phyloP scores from a whole-genome alignment of 805 yeast genomes.

The Lipomyces yamadae region DNA sequence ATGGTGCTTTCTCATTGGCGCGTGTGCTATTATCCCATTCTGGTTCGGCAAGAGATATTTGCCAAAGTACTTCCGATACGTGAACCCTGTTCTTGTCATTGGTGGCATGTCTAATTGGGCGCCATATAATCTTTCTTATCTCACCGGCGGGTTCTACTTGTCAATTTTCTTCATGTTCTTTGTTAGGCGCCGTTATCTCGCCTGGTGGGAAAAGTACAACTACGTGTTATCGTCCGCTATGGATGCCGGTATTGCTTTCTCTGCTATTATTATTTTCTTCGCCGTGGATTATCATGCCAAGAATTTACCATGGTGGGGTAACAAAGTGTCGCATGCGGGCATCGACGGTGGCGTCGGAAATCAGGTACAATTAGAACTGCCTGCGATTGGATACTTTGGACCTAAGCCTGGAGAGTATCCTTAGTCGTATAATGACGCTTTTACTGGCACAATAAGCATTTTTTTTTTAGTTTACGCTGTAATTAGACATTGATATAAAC shows the following conservation, averaged over 20 bases:
- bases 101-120: constrained; percentile 48
- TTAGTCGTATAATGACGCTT: no score
- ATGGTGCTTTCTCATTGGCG: constrained; percentile 68
- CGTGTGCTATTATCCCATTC: constrained; percentile 42
- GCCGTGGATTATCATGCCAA: constrained; percentile 53
- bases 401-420: constrained; percentile 17
- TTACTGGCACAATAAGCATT: no score
- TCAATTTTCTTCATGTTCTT: constrained; percentile 64
- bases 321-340: constrained; percentile 39
- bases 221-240: constrained; percentile 68
- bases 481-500: no score
- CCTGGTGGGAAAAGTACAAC: constrained; percentile 81
- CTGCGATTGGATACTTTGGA: constrained; percentile 39
- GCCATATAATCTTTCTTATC: constrained; percentile 41
- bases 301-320: constrained; percentile 70
- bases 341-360: constrained; percentile 32
- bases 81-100: constrained; percentile 29
- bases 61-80: constrained; percentile 7
- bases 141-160: constrained; percentile 36
- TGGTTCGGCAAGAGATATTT: constrained; percentile 12
- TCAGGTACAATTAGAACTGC: constrained; percentile 40
- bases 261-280: constrained; percentile 63
- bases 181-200: constrained; percentile 58
- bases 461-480: no score
- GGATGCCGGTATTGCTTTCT: constrained; percentile 69